Conservation (phyloP, 1,284 basidiomycete genomes). For the Sanghuangporus weigelae region DNA sequence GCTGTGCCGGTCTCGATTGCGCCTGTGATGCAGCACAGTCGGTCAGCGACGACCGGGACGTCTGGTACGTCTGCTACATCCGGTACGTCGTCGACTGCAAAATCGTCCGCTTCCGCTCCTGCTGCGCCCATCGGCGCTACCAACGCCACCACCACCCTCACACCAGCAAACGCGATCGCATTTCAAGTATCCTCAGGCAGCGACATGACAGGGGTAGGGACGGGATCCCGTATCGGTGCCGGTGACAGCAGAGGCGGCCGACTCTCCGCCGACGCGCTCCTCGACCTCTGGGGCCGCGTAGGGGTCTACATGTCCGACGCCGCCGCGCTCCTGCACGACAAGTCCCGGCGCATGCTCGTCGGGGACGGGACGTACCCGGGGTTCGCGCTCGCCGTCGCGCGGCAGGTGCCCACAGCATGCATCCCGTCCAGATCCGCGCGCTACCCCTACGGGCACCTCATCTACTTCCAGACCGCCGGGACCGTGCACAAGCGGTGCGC, state of each 20-base stretch:
- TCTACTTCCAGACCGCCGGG: constrained; percentile 67
- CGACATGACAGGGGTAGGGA: neutral
- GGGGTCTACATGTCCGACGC: constrained; percentile 72
- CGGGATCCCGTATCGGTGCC: neutral
- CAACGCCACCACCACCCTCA: constrained; percentile 9
- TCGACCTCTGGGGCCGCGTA: constrained; percentile 63
- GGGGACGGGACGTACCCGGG: constrained; percentile 81
- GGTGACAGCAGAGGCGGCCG: neutral
- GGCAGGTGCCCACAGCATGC: constrained; percentile 52
- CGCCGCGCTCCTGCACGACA: constrained; percentile 63
- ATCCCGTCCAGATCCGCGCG: constrained; percentile 27
- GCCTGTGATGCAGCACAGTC: neutral
- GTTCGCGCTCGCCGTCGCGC: constrained; percentile 65
- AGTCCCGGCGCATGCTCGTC: constrained; percentile 68
- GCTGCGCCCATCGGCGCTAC: constrained; percentile 26
- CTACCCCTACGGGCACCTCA: constrained; percentile 60
- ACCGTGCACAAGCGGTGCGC: constrained; percentile 68
- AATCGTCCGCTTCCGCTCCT: constrained; percentile 22
- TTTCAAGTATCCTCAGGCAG: constrained; percentile 12
- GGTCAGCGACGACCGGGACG: neutral
- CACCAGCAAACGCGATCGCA: constrained; percentile 11
- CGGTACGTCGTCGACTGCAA: constrained; percentile 19
- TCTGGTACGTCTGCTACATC: constrained; percentile 16
- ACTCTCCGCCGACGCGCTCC: constrained; percentile 55
- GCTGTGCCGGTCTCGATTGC: neutral